Percentiles rank a stretch among this genome's conserved stretches.
Conservation (phyloP, 805 yeast genomes). For the Tetrapisispora fleetii region DNA sequence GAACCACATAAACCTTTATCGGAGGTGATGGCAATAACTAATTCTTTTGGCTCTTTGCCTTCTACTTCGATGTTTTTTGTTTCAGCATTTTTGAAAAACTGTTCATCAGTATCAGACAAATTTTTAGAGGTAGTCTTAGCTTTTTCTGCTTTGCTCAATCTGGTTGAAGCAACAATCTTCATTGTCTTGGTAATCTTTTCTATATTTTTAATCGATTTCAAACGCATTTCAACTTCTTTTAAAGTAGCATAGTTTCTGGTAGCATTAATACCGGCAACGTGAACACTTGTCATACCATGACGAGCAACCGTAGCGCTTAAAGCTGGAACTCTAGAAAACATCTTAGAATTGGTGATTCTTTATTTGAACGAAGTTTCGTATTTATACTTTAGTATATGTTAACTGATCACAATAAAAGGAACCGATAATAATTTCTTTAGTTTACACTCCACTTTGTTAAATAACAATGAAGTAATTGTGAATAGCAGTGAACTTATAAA, state of each 20-base stretch:
- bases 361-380: no score
- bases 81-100: slow-evolving; percentile 74
- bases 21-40: slow-evolving; percentile 81
- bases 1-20: slow-evolving; percentile 99
- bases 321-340: slow-evolving; percentile 2
- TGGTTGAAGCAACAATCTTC: slow-evolving; percentile 98
- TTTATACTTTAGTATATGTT: no score
- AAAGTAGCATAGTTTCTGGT: slow-evolving; percentile 90
- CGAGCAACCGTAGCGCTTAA: not conserved
- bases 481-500: no score
- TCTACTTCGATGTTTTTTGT: slow-evolving; percentile 45
- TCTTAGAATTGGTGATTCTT: not conserved
- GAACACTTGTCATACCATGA: not conserved
- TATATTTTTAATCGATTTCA: slow-evolving; percentile 96
- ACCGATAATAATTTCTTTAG: no score
- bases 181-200: slow-evolving; percentile 99
- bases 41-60: slow-evolving; percentile 45
- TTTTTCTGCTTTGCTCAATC: slow-evolving; percentile 89
- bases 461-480: no score
- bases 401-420: no score
- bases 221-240: slow-evolving; percentile 96
- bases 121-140: slow-evolving; percentile 84
- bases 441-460: no score
- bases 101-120: slow-evolving; percentile 69
- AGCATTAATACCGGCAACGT: not conserved